Percentiles rank a stretch among this genome's conserved stretches.
Evolutionary conservation across 352 stramenopile genomes (phyloP).

Genomic region (Pythium guiyangense): DNA sequence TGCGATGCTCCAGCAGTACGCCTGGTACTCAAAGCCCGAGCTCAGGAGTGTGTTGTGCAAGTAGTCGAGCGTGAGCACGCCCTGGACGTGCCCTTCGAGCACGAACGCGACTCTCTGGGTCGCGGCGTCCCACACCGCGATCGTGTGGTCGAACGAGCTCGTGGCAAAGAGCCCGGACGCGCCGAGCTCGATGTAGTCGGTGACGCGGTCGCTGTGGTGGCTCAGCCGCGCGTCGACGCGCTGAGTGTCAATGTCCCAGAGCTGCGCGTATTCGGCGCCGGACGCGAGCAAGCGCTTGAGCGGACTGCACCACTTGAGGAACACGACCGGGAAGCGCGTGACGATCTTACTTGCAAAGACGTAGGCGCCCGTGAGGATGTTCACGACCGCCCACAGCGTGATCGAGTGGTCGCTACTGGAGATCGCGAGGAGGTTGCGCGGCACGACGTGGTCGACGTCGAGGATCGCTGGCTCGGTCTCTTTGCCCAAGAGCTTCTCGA

Average conservation of each 20-base stretch:
- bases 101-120: slow-evolving; percentile 41
- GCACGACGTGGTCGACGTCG: slow-evolving; percentile 51
- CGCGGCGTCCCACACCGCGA: slow-evolving; percentile 64
- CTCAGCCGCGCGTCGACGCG: slow-evolving; percentile 21
- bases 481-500: slow-evolving; percentile 36
- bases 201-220: slow-evolving; percentile 44
- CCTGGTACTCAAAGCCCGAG: slow-evolving; percentile 79
- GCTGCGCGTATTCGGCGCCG: slow-evolving; percentile 35
- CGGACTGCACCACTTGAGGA: slow-evolving; percentile 51
- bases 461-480: slow-evolving; percentile 32
- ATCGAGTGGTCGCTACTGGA: slow-evolving; percentile 50
- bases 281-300: slow-evolving; percentile 48
- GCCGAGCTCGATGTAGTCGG: slow-evolving; percentile 50
- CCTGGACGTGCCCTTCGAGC: slow-evolving; percentile 62
- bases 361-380: slow-evolving; percentile 50
- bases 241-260: slow-evolving; percentile 65
- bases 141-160: slow-evolving; percentile 71
- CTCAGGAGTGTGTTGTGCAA: slow-evolving; percentile 52
- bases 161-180: slow-evolving; percentile 59
- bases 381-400: slow-evolving; percentile 67
- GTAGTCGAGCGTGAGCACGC: slow-evolving; percentile 61
- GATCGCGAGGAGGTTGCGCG: slow-evolving; percentile 48
- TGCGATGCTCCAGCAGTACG: slow-evolving; percentile 71
- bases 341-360: slow-evolving; percentile 60
- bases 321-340: slow-evolving; percentile 38